Percentiles rank a stretch among this genome's conserved stretches.
Conservation (phyloP, 2,329 filamentous ascomycete species). For the Fusarium torulosum region DNA sequence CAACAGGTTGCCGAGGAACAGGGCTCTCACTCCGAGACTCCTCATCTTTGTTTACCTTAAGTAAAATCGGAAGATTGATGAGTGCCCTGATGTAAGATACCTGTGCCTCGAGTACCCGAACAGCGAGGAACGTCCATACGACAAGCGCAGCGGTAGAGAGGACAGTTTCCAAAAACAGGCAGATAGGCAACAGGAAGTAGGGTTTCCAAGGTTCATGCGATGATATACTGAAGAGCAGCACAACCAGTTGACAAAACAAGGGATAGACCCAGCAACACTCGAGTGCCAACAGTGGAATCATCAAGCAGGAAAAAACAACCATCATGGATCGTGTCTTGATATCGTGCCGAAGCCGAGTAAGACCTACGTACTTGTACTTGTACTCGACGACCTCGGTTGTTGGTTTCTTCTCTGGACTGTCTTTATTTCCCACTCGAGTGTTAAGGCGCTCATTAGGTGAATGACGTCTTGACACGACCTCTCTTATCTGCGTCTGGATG, state of each 20-base stretch:
- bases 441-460: too few relatives aligned
- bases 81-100: neutral
- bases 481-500: neutral
- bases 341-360: neutral
- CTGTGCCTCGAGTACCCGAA: neutral
- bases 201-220: too few relatives aligned
- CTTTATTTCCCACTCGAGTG: too few relatives aligned
- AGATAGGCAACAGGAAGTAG: too few relatives aligned
- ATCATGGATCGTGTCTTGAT: neutral
- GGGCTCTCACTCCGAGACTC: neutral
- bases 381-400: too few relatives aligned
- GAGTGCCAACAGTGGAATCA: neutral
- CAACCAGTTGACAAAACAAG: neutral
- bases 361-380: neutral
- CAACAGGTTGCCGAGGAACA: neutral
- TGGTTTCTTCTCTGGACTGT: too few relatives aligned
- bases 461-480: neutral
- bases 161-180: neutral
- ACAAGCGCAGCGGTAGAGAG: accelerated
- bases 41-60: neutral
- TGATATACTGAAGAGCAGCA: too few relatives aligned
- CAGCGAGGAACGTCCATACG: neutral
- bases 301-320: neutral
- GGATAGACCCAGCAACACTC: neutral
- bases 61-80: neutral